Evolutionary conservation across 2,329 filamentous ascomycete genomes (phyloP).

Genomic region (Seiridium cupressi): DNA sequence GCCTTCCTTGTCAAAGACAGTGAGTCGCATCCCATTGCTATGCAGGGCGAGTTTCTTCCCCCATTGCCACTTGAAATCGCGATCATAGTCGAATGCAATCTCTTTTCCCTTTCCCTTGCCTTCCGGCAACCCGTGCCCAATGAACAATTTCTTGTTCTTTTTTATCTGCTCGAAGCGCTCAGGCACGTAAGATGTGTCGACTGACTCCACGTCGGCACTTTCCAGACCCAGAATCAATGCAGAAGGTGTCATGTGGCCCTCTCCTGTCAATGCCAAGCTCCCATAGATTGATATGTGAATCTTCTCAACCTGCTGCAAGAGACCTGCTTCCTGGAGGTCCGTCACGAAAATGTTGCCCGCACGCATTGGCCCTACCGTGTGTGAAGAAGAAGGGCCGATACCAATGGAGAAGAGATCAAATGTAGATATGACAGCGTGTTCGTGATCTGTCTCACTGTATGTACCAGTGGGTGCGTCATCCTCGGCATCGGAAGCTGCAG

Average conservation of each 20-base stretch:
- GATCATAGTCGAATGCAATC: conserved; percentile 47
- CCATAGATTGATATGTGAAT: conserved; percentile 49
- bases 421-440: conserved; percentile 51
- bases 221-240: conserved; percentile 48
- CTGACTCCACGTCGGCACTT: conserved; percentile 46
- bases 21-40: conserved; percentile 52
- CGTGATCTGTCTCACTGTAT: conserved; percentile 48
- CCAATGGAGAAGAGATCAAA: conserved; percentile 52
- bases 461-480: conserved; percentile 35
- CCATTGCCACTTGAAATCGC: conserved; percentile 51
- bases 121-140: conserved; percentile 38
- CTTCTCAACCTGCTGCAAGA: conserved; percentile 43
- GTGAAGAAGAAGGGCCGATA: conserved; percentile 50
- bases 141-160: conserved; percentile 37
- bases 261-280: conserved; percentile 48
- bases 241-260: conserved; percentile 51
- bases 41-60: conserved; percentile 48
- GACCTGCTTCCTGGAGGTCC: conserved; percentile 42
- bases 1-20: conserved; percentile 46
- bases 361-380: conserved; percentile 51
- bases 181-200: conserved; percentile 48
- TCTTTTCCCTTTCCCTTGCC: conserved; percentile 39
- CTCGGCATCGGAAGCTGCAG: conserved; percentile 15
- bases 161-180: conserved; percentile 45
- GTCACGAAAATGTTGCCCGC: conserved; percentile 50